Conservation (phyloP, 2,329 filamentous ascomycete genomes). For the Microdochium nivale region DNA sequence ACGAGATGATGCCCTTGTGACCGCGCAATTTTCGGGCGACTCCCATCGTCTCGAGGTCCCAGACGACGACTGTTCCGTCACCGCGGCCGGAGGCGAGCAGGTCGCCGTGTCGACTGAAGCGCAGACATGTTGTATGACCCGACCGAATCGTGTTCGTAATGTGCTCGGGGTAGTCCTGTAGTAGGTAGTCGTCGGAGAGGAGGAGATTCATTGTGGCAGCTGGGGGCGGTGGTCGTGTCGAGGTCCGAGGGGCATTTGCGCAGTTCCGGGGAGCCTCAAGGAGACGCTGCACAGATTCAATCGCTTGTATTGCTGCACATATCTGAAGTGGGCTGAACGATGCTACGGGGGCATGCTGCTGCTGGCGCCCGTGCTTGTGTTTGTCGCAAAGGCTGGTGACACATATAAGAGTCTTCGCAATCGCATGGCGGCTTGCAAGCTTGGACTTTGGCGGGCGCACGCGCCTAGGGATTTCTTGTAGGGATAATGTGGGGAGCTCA, state of each 20-base stretch:
- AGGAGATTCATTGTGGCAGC: conserved; percentile 44
- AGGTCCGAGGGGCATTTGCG: background rate
- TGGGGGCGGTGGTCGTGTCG: background rate
- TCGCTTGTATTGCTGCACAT: background rate
- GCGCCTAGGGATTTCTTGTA: background rate
- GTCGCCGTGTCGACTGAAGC: conserved; percentile 92
- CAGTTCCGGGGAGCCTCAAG: background rate
- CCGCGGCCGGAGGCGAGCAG: conserved; percentile 89
- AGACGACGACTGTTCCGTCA: conserved; percentile 91
- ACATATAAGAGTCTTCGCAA: background rate
- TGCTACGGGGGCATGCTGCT: background rate
- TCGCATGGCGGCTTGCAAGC: background rate
- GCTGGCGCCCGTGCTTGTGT: background rate
- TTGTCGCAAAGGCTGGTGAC: background rate
- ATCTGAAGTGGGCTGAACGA: background rate
- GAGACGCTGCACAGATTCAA: background rate
- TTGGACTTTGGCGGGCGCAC: background rate
- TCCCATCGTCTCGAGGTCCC: conserved; percentile 95
- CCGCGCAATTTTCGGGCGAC: conserved; percentile 90
- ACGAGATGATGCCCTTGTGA: conserved; percentile 90
- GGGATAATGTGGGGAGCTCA: no score
- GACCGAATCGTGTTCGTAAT: conserved; percentile 79
- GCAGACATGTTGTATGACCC: conserved; percentile 57
- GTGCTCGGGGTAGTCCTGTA: conserved; percentile 81
- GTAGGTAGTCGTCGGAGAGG: conserved; percentile 53